A percentile compares a stretch with the other conserved stretches of the same genome.
phyloP scores from a whole-genome alignment of 768 basidiomycete species.

The Holtermanniella nyarrowii region DNA sequence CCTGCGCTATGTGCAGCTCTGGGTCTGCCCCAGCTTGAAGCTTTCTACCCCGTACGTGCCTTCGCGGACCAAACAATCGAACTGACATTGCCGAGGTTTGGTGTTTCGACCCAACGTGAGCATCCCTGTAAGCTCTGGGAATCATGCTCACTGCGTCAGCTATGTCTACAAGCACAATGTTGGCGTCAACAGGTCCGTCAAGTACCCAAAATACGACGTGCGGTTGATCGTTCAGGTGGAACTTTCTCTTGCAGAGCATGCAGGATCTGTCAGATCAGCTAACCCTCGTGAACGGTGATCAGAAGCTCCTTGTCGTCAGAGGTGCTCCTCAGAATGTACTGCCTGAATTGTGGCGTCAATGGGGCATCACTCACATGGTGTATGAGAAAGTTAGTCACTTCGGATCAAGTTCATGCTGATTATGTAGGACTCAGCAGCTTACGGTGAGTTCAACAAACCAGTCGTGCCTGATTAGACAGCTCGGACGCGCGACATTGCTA shows the following conservation, averaged over 20 bases:
- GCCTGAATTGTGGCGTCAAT: slow-evolving; percentile 33
- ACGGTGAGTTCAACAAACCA: neutral
- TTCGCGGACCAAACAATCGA: too few species aligned
- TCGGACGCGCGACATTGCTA: slow-evolving; percentile 1
- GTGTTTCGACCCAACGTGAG: slow-evolving; percentile 35
- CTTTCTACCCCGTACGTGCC: slow-evolving; percentile 22
- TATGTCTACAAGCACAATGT: slow-evolving; percentile 39
- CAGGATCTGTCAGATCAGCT: slow-evolving; percentile 26
- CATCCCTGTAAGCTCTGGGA: neutral
- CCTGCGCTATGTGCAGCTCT: slow-evolving; percentile 31
- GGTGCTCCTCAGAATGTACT: slow-evolving; percentile 37
- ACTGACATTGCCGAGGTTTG: slow-evolving; percentile 6
- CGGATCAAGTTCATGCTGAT: neutral
- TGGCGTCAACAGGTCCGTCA: slow-evolving; percentile 36
- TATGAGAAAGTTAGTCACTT: slow-evolving; percentile 31
- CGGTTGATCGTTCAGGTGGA: slow-evolving; percentile 4
- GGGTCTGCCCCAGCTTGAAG: slow-evolving; percentile 12
- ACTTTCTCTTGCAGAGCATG: slow-evolving; percentile 37
- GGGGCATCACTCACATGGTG: slow-evolving; percentile 42
- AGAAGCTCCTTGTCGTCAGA: slow-evolving; percentile 38
- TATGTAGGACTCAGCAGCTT: slow-evolving; percentile 8
- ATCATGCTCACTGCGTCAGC: neutral
- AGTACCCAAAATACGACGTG: slow-evolving; percentile 3
- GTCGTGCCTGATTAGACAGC: neutral
- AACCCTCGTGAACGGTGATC: slow-evolving; percentile 28